Evolutionary conservation across 345 rosid species (phyloP).

Genomic region (Rubroshorea leprosula): DNA sequence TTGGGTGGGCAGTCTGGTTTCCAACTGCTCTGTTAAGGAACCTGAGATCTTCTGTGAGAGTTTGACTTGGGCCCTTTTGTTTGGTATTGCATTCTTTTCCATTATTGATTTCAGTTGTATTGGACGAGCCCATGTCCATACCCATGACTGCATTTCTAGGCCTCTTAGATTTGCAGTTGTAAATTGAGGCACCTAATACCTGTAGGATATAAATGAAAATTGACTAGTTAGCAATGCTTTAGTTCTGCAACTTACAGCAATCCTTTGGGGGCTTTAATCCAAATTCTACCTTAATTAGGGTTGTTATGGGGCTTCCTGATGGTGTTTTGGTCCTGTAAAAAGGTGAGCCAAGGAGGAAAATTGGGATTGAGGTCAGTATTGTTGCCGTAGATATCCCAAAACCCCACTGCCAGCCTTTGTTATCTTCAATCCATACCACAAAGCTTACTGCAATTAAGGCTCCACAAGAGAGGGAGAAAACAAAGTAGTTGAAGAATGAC

Average conservation of each 20-base stretch:
- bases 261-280: background rate
- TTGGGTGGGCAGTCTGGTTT: conserved; percentile 20
- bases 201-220: conserved; percentile 17
- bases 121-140: conserved; percentile 30
- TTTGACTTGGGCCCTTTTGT: conserved; percentile 13
- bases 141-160: conserved; percentile 32
- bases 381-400: conserved; percentile 68
- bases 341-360: conserved; percentile 70
- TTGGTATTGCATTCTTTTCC: conserved; percentile 17
- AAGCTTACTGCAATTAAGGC: conserved; percentile 85
- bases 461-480: conserved; percentile 77
- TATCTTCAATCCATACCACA: conserved; percentile 93
- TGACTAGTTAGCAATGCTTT: too few relatives aligned
- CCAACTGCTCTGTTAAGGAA: conserved; percentile 43
- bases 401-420: conserved; percentile 92
- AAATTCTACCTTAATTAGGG: conserved; percentile 56
- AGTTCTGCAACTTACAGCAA: conserved; percentile 3
- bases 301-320: conserved; percentile 71
- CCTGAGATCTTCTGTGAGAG: conserved; percentile 24
- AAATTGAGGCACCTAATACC: conserved; percentile 53
- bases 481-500: conserved; percentile 75
- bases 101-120: conserved; percentile 26
- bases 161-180: conserved; percentile 25
- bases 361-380: conserved; percentile 60
- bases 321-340: conserved; percentile 65